Base-by-base conservation (phyloP, 345 rosid species). In the Draba incana region DNA sequence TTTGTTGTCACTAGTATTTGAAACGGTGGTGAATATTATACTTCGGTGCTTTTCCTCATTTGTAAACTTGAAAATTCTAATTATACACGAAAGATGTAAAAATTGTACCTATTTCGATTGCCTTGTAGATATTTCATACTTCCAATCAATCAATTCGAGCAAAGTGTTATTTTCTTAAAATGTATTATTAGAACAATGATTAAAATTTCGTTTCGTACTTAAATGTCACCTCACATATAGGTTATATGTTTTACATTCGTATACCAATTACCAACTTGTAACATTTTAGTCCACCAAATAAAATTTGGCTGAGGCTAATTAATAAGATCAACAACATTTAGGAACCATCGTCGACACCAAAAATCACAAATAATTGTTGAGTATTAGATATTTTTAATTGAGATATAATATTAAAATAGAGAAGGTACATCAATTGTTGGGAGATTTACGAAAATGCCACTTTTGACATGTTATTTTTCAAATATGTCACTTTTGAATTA, bases 401-500 rank as follows among this genome's bases (percentile, higher is more conserved):
- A 14, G 25, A 14, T 27, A 66, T 66, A 43, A 66, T 66, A 43
- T 66, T 43, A 33, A 35, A 62, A 33, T 51, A 43, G 15, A 73
- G 47, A 35, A 53, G 10, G 5, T 8, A 59, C 41, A 58, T 43
- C 20, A 20, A 20, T n/a, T n/a, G n/a, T n/a, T n/a, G n/a, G n/a
- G n/a, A n/a, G n/a, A n/a, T 20, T 20, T 20, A 20, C 1, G 20
- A 20, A 20, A 20, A 20, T 20, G 20, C 20, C 20, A 20, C 20
- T 20, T 20, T 20, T 20, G 1, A 20, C n/a, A n/a, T n/a, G n/a
- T n/a, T n/a, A n/a, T n/a, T 20, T 20, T 20, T 20, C 0, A 20
- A 20, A 20, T 20, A n/a, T n/a, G n/a, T n/a, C n/a, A n/a, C n/a
- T n/a, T n/a, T n/a, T n/a, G n/a, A n/a, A n/a, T n/a, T n/a, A n/a